Percentiles rank a stretch among this genome's conserved stretches.
phyloP scores from a whole-genome alignment of 2,329 filamentous ascomycete species.

The Elsinoe australis region DNA sequence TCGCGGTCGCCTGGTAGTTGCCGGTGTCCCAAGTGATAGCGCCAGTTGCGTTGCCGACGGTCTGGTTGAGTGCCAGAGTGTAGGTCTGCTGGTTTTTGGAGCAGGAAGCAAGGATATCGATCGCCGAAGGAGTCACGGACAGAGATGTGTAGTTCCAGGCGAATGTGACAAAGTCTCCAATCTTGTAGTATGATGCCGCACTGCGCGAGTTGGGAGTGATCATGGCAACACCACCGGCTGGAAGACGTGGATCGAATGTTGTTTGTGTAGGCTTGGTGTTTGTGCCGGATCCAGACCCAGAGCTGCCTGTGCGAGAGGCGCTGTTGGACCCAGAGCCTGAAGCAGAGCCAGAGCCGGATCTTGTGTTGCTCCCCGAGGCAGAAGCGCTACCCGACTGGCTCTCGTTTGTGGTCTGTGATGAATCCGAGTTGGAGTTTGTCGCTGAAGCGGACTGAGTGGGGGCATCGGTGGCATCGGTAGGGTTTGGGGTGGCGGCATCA shows the following conservation, averaged over 20 bases:
- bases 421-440: conserved; percentile 16
- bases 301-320: conserved; percentile 18
- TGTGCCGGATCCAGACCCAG: conserved; percentile 19
- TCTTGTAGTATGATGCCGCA: conserved; percentile 52
- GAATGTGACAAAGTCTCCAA: conserved; percentile 53
- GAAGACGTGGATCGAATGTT: conserved; percentile 45
- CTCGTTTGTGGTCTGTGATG: conserved; percentile 18
- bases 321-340: no score
- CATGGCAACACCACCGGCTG: conserved; percentile 55
- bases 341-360: conserved; percentile 22
- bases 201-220: conserved; percentile 48
- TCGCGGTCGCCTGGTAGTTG: conserved; percentile 43
- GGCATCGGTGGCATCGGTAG: conserved; percentile 11
- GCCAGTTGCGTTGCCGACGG: conserved; percentile 38
- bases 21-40: conserved; percentile 55
- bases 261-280: conserved; percentile 24
- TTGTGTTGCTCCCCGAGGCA: conserved; percentile 17
- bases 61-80: conserved; percentile 54
- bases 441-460: no score
- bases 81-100: conserved; percentile 52
- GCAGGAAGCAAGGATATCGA: conserved; percentile 58
- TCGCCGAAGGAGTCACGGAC: conserved; percentile 48
- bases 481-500: conserved; percentile 21
- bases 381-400: conserved; percentile 18
- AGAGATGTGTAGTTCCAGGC: conserved; percentile 63